Base-by-base conservation (phyloP, 1,284 basidiomycete genomes). In the Kwoniella shivajii region DNA sequence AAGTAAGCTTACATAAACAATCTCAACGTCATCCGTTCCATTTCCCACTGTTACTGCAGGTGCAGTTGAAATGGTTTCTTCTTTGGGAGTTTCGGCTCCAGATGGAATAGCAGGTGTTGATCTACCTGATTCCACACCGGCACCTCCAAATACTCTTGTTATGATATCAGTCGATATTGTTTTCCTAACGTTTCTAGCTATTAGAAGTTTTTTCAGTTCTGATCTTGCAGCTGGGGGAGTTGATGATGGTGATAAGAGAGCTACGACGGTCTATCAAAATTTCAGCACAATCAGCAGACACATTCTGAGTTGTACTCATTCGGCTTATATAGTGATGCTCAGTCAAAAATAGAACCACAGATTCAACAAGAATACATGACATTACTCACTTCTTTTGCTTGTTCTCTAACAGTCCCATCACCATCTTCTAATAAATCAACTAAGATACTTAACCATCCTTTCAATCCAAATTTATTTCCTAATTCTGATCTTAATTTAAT, bases 141-240 rank as follows among this genome's bases (percentile, higher is more conserved):
- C 52, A 4, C 61, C 67, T 6, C 65, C 69, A 34, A 82, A 71
- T 1, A 82, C 76, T 4, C 77, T 72, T 1, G 65, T 61, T 1
- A 83, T 67, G 45, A 84, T 78, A 13, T 66, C 70, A 26, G 84
- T 82, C 9, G 77, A 72, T 37, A 94, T 93, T 6, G 86, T 85
- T 77, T 95, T 96, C 43, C 92, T 84, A 33, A 95, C 89, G 46
- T 84, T 84, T 74, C 89, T 88, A 73, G 88, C 89, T 2, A 84
- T 78, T 82, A 99, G 83, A 72, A 93, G 89, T 72, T 90, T 93
- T 80, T 97, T 97, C 51, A 99, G 82, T 73, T 98, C 94, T 0
- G 91, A 85, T 46, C 90, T 87, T 3, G 94, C 95, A 7, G 86
- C 87, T 65, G 94, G 86, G 0, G 88, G 86, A 6, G 91, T 88